Percentiles rank a stretch among this genome's conserved stretches.
phyloP scores from a whole-genome alignment of 371 early-diverging fungal genomes.

The Batkoa obscura region DNA sequence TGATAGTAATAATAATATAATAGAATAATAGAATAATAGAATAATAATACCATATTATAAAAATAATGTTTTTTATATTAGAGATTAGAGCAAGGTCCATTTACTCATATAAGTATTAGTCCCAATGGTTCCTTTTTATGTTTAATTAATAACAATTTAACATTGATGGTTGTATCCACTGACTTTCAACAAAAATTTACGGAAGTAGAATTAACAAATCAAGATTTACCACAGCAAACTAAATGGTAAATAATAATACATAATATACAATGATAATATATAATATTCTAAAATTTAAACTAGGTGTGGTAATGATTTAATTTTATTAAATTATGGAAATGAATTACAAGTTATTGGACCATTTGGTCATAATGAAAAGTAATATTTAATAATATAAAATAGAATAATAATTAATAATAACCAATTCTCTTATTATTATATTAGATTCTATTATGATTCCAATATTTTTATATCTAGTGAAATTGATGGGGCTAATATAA shows the following conservation, averaged over 20 bases:
- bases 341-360: conserved; percentile 80
- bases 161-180: conserved; percentile 82
- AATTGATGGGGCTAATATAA: conserved; percentile 81
- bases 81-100: conserved; percentile 77
- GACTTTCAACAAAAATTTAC: conserved; percentile 69
- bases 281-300: background rate
- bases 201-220: background rate
- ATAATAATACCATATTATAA: background rate
- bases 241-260: no score
- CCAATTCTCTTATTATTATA: background rate
- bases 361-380: conserved; percentile 76
- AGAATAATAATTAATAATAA: background rate
- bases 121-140: conserved; percentile 86
- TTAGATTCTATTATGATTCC: conserved; percentile 51
- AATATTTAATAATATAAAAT: conserved; percentile 4
- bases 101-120: conserved; percentile 66
- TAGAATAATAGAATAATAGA: no score
- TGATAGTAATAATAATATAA: background rate
- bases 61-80: conserved; percentile 10
- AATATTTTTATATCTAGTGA: conserved; percentile 66
- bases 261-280: no score
- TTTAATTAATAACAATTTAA: conserved; percentile 55
- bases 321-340: conserved; percentile 64
- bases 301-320: conserved; percentile 92
- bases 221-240: background rate